Conservation (phyloP, 2,329 filamentous ascomycete species). For the Xylariaceae sp. region DNA sequence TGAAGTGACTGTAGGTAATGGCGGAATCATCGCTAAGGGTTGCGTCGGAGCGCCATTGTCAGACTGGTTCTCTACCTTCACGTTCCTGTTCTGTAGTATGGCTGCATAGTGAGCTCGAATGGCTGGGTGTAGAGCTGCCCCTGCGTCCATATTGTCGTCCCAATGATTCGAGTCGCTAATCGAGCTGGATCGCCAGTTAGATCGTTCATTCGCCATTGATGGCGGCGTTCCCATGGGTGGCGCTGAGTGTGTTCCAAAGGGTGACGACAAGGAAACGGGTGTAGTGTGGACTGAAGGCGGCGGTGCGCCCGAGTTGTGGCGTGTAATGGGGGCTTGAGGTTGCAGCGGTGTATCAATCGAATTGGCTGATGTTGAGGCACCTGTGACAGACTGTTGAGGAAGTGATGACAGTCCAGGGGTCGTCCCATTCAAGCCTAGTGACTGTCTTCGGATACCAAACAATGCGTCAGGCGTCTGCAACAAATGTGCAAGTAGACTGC, state of each 20-base stretch:
- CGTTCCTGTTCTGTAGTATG: conserved; percentile 37
- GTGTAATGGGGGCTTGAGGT: not conserved
- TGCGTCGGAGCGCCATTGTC: conserved; percentile 5
- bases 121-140: conserved; percentile 40
- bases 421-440: conserved; percentile 28
- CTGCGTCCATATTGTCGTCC: conserved; percentile 22
- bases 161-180: conserved; percentile 12
- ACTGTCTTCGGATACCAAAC: conserved; percentile 38
- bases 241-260: conserved; percentile 13
- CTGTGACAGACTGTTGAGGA: conserved; percentile 28
- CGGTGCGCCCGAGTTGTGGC: conserved; percentile 2
- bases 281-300: conserved; percentile 2
- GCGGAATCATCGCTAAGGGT: conserved; percentile 11
- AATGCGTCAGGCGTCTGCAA: conserved; percentile 51
- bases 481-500: conserved; percentile 55
- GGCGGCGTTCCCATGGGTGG: conserved; percentile 7
- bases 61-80: conserved; percentile 21
- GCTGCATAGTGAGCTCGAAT: conserved; percentile 42
- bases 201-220: not conserved
- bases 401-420: conserved; percentile 21
- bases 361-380: not conserved
- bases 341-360: not conserved
- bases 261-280: not conserved
- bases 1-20: conserved; percentile 1
- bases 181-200: conserved; percentile 15